Conservation (phyloP, 495 filamentous ascomycete genomes). For the Neurospora sp. region DNA sequence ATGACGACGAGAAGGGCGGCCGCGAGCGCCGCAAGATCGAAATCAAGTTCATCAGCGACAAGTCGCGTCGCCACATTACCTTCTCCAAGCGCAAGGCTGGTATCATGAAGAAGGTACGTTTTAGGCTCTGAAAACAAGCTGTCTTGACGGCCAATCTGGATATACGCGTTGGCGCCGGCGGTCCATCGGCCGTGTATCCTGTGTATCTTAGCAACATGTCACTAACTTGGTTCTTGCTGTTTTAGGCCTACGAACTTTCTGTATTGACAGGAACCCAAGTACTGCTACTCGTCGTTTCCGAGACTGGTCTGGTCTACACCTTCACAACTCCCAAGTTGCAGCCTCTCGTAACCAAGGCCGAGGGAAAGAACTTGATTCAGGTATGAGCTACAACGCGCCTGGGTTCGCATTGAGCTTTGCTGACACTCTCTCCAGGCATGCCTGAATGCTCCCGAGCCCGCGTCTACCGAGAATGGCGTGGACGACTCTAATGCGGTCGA, state of each 20-base stretch:
- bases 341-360: constrained; percentile 95
- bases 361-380: constrained; percentile 99
- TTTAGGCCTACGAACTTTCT: constrained; percentile 91
- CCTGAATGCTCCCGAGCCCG: constrained; percentile 92
- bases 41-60: constrained; percentile 99
- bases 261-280: constrained; percentile 98
- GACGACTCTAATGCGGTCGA: constrained; percentile 56
- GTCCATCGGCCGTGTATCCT: background rate
- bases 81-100: constrained; percentile 99
- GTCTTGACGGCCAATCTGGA: background rate
- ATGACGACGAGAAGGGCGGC: constrained; percentile 95
- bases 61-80: constrained; percentile 98
- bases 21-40: constrained; percentile 99
- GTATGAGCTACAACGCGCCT: constrained; percentile 41
- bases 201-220: constrained; percentile 2
- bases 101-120: constrained; percentile 99
- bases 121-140: background rate
- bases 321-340: constrained; percentile 99
- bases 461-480: constrained; percentile 82
- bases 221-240: constrained; percentile 19
- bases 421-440: constrained; percentile 52
- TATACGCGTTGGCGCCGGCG: constrained; percentile 1
- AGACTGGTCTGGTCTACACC: constrained; percentile 97
- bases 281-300: constrained; percentile 91
- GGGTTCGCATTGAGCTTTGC: background rate